Conservation (phyloP, 2,329 filamentous ascomycete species). For the Ophiostoma piceae region DNA sequence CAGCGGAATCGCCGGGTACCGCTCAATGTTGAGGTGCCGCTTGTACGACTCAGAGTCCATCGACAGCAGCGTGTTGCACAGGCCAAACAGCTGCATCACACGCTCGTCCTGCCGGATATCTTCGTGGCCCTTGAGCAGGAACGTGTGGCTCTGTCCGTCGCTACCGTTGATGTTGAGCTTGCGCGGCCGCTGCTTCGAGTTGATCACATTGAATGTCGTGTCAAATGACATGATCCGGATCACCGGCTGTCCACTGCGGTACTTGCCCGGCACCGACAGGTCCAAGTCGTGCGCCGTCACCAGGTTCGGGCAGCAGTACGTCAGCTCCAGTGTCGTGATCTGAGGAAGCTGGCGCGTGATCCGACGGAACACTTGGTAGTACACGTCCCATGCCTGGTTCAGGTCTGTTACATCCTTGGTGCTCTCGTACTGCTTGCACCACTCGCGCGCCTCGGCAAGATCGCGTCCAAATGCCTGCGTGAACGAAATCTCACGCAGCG, state of each 20-base stretch:
- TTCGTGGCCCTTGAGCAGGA: constrained; percentile 95
- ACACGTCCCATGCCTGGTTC: constrained; percentile 98
- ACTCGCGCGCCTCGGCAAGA: constrained; percentile 88
- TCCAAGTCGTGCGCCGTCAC: constrained; percentile 81
- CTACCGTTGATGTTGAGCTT: constrained; percentile 85
- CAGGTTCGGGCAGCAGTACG: constrained; percentile 93
- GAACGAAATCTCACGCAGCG: constrained; percentile 91
- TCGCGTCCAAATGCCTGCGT: constrained; percentile 95
- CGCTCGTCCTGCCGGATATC: constrained; percentile 98
- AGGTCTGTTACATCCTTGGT: constrained; percentile 90
- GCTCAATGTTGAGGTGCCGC: constrained; percentile 90
- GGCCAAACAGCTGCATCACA: constrained; percentile 97
- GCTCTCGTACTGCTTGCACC: constrained; percentile 85
- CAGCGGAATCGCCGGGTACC: constrained; percentile 92
- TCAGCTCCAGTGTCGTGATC: constrained; percentile 84
- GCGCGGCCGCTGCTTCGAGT: constrained; percentile 90
- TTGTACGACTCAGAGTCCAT: constrained; percentile 97
- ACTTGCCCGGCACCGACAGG: constrained; percentile 92
- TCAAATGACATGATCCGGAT: constrained; percentile 88
- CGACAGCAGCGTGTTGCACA: constrained; percentile 90
- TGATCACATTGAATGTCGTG: constrained; percentile 82
- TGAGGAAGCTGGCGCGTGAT: constrained; percentile 91
- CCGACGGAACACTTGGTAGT: constrained; percentile 96
- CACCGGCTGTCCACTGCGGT: constrained; percentile 70
- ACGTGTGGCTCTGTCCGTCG: constrained; percentile 81